A percentile compares a stretch with the other conserved stretches of the same genome.
Evolutionary conservation across 148 eudicot species (phyloP).

Genomic region (Mesembryanthemum crystallinum): DNA sequence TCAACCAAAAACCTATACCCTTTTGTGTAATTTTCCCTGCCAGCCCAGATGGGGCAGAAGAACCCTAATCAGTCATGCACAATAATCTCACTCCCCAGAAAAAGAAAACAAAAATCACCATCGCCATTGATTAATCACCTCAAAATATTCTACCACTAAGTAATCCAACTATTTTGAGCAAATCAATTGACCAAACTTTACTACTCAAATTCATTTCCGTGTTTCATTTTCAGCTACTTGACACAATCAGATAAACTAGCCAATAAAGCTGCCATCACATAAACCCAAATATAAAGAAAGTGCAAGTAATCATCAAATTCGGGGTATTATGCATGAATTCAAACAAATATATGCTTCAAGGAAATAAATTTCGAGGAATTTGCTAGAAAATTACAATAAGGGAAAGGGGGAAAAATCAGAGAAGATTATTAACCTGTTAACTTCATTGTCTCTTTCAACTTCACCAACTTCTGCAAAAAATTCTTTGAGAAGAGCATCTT

Average conservation of each 20-base stretch:
- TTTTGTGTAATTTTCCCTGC: no score
- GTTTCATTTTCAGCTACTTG: not conserved
- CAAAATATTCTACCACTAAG: not conserved
- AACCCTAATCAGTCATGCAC: slow-evolving; percentile 10
- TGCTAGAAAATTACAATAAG: not conserved
- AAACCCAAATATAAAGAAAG: not conserved
- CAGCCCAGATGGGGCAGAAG: not conserved
- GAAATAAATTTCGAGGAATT: not conserved
- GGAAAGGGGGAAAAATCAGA: not conserved
- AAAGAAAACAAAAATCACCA: not conserved
- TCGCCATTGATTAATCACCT: not conserved
- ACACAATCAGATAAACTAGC: not conserved
- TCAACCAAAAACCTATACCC: no score
- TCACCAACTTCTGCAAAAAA: slow-evolving; percentile 91
- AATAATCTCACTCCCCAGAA: not conserved
- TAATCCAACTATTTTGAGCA: not conserved
- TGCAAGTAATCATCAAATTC: not conserved
- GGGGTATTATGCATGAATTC: not conserved
- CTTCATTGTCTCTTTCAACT: slow-evolving; percentile 95
- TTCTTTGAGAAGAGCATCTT: slow-evolving; percentile 73
- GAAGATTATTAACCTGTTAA: slow-evolving; percentile 42
- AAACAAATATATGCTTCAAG: not conserved
- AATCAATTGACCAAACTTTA: not conserved
- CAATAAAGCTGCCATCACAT: not conserved
- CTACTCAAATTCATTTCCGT: not conserved